These are phyloP conservation scores for Evernia prunastri DNA, from an alignment of 495 filamentous ascomycete genomes.

Conservation along the genomic window DNA sequence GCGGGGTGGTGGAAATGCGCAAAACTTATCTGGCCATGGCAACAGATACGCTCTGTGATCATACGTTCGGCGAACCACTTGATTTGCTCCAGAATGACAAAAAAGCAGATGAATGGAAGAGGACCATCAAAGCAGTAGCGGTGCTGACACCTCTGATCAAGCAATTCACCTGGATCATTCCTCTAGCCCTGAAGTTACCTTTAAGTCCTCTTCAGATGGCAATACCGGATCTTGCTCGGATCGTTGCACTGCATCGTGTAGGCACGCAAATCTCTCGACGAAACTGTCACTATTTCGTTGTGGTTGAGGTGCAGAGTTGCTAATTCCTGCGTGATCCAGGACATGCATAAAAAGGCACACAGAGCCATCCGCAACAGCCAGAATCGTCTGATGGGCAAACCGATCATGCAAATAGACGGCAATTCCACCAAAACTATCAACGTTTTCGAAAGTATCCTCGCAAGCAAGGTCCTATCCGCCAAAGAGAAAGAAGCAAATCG, in stretches of 20 bases:
- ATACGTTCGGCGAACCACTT: conserved; percentile 31
- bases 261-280: not conserved
- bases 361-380: not conserved
- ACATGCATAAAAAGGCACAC: not conserved
- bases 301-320: conserved; percentile 8
- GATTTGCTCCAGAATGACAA: conserved; percentile 22
- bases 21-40: conserved; percentile 36
- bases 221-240: conserved; percentile 18
- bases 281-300: not conserved
- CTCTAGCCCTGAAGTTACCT: conserved; percentile 11
- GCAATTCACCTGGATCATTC: conserved; percentile 24
- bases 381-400: not conserved
- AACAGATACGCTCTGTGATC: conserved; percentile 39
- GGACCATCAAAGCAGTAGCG: conserved; percentile 10
- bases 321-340: not conserved
- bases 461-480: conserved; percentile 13
- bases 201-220: not conserved
- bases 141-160: conserved; percentile 14
- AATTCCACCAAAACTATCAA: conserved; percentile 4
- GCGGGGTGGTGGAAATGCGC: conserved; percentile 33
- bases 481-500: conserved; percentile 28
- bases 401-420: not conserved
- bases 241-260: conserved; percentile 14
- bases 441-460: conserved; percentile 29
- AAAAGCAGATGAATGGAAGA: conserved; percentile 10